Conservation (phyloP, 176 grass and related monocot species). For the Triticum turgidum region DNA sequence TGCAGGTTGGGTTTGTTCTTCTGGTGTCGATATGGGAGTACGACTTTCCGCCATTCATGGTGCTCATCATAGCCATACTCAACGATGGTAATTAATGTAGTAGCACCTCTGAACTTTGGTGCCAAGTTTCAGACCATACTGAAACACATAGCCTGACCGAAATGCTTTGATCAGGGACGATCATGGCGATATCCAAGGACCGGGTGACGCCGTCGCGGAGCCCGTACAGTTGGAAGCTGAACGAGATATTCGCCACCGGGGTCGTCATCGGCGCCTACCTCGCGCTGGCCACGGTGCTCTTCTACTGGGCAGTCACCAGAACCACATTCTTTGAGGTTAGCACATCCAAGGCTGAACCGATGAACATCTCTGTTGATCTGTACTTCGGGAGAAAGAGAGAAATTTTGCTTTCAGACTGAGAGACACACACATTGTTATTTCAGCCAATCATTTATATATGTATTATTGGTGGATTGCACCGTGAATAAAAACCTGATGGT, state of each 20-base stretch:
- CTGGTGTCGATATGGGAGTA: conserved; percentile 77
- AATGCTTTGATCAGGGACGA: conserved; percentile 53
- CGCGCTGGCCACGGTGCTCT: conserved; percentile 73
- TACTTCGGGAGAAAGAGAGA: too few species aligned
- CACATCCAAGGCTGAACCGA: background rate
- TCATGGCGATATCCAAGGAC: conserved; percentile 93
- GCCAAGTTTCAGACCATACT: background rate
- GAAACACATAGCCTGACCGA: background rate
- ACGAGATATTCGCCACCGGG: conserved; percentile 78
- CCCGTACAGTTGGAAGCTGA: conserved; percentile 78
- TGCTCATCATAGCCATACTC: conserved; percentile 80
- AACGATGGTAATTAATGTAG: conserved; percentile 58
- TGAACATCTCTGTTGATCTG: too few species aligned
- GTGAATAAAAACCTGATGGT: too few species aligned
- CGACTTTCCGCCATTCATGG: conserved; percentile 92
- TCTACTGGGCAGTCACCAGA: conserved; percentile 64
- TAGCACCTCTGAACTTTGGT: conserved; percentile 6
- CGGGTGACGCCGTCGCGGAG: conserved; percentile 58
- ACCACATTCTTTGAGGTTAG: conserved; percentile 78
- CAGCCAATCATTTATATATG: too few species aligned
- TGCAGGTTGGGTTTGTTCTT: conserved; percentile 79
- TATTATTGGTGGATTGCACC: too few species aligned
- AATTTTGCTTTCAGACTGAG: too few species aligned
- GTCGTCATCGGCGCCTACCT: conserved; percentile 79
- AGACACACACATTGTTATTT: too few species aligned